These are phyloP conservation scores for Penicillium sp. DNA, from an alignment of 2,329 filamentous ascomycete genomes.

Conservation along the genomic window DNA sequence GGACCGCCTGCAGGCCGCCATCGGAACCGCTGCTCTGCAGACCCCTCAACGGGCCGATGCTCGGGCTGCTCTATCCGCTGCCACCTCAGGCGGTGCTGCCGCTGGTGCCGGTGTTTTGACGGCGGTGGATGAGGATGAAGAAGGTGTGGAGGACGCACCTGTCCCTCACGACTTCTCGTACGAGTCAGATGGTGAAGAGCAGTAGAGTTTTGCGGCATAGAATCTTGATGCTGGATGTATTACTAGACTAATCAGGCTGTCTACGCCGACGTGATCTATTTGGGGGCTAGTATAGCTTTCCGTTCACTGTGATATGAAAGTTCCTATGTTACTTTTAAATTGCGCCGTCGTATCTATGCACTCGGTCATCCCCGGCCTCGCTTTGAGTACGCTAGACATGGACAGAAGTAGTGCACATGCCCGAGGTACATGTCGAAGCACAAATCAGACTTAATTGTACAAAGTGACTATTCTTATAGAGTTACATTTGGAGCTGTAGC, in stretches of 20 bases:
- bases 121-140: slow-evolving; percentile 71
- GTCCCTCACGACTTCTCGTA: slow-evolving; percentile 49
- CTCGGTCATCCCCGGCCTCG: not conserved
- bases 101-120: slow-evolving; percentile 78
- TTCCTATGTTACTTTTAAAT: slow-evolving; percentile 12
- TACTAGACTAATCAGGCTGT: slow-evolving; percentile 37
- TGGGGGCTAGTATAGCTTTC: slow-evolving; percentile 13
- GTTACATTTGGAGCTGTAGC: no score
- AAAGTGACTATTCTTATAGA: not conserved
- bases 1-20: slow-evolving; percentile 44
- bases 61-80: slow-evolving; percentile 21
- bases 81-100: slow-evolving; percentile 54
- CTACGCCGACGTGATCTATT: slow-evolving; percentile 25
- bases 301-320: slow-evolving; percentile 23
- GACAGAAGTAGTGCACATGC: not conserved
- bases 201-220: slow-evolving; percentile 20
- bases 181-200: slow-evolving; percentile 43
- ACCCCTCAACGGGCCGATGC: slow-evolving; percentile 33
- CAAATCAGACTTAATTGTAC: not conserved
- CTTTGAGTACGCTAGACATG: no score
- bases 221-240: slow-evolving; percentile 33
- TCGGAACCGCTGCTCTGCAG: slow-evolving; percentile 32
- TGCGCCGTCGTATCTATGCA: not conserved
- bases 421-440: not conserved
- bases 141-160: slow-evolving; percentile 49